A percentile compares a stretch with the other conserved stretches of the same genome.
phyloP scores from a whole-genome alignment of 306 rosid genomes.

The Herpetospermum pedunculosum region DNA sequence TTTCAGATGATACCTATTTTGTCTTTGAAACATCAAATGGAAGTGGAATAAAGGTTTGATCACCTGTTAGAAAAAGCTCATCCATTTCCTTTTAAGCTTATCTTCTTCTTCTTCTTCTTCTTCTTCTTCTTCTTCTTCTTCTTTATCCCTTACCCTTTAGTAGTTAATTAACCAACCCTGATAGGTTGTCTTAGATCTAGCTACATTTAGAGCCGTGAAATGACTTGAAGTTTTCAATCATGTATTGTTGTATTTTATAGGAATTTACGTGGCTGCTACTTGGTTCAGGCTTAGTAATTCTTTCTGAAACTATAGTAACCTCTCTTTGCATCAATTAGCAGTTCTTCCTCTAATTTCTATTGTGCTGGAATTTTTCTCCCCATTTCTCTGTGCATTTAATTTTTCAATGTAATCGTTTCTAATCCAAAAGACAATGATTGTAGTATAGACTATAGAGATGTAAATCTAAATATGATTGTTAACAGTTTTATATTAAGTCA shows the following conservation, averaged over 20 bases:
- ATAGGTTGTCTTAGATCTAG: neutral
- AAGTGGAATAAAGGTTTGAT: constrained; percentile 81
- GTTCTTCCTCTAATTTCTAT: neutral
- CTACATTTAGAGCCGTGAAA: neutral
- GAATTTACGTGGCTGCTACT: neutral
- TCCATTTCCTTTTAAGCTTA: constrained; percentile 1
- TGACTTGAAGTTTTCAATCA: neutral
- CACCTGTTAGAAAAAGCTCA: neutral
- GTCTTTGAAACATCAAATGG: constrained; percentile 70
- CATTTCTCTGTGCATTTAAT: neutral
- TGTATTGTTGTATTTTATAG: neutral
- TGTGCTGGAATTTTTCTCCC: neutral
- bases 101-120: constrained; percentile 10
- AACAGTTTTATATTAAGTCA: neutral
- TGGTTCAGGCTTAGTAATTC: neutral
- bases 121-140: constrained; percentile 11
- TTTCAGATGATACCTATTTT: constrained; percentile 70
- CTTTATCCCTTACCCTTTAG: neutral
- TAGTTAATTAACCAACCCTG: neutral
- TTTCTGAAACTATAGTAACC: neutral
- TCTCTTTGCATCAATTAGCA: neutral
- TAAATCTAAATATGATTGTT: neutral
- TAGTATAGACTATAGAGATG: neutral
- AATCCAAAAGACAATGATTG: neutral
- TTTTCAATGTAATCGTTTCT: neutral